Evolutionary conservation across 352 stramenopile genomes (phyloP), one percentile per base, ranked within the genome.

Genomic region (Phytophthora constricta): DNA sequence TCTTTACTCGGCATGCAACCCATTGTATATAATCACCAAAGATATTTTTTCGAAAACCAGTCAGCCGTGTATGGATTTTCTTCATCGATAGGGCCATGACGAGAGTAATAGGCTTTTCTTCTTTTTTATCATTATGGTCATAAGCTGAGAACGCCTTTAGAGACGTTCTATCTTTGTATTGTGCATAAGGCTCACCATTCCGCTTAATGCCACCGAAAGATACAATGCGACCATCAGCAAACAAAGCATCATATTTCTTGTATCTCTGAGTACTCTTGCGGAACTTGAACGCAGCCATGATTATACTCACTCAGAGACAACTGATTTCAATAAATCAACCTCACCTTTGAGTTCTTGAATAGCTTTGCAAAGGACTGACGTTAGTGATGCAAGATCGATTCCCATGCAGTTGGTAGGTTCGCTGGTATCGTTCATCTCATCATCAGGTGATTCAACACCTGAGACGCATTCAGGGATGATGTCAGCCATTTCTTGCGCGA

Each of bases 291-390:
- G 5, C 31, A 5, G 11, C 31, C 31, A 37, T 37, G 5, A 13
- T 5, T 37, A 37, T 37, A 37, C 11, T 11, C 5, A 5, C 5
- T 5, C 11, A 23, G n/a, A 47, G 16, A 25, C 22, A 47, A 20
- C 46, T 46, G 37, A 4, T 57, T 11, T 31, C 28, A 47, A 25
- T 5, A 25, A 10, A 33, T 57, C 33, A 16, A 58, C 1, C 20
- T 59, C 9, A 4, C 2, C 17, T 19, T 59, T 23, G 2, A 34
- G 37, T 2, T 59, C 52, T 27, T 59, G 37, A 14, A 59, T 59
- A n/a, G 52, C 37, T 27, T 26, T 41, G 5, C 23, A 39, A 1
- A 59, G 23, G 3, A 59, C 22, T 0, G 10, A 0, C 4, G 37
- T 50, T 9, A 59, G 7, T 1, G 4, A 31, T 0, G 13, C 8